phyloP scores from a whole-genome alignment of 257 asterid species.

The Handroanthus guayacan region DNA sequence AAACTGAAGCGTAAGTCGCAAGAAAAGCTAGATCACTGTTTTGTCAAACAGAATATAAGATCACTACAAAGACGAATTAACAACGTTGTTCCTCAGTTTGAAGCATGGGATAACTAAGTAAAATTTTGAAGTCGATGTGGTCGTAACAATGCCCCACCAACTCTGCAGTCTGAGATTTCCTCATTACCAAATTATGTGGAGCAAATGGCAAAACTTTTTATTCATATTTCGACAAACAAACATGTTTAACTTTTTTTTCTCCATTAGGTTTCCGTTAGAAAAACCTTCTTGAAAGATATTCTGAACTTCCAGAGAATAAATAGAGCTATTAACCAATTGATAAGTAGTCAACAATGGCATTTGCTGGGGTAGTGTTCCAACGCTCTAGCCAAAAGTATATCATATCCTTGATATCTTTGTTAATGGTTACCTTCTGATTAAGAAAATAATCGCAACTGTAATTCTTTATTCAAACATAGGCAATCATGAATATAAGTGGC shows the following conservation, averaged over 20 bases:
- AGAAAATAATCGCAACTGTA: background rate
- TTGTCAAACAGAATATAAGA: background rate
- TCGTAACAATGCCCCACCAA: background rate
- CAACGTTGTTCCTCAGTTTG: background rate
- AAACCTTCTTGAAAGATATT: background rate
- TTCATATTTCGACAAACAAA: background rate
- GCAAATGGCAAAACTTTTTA: background rate
- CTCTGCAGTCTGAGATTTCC: background rate
- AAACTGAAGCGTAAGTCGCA: background rate
- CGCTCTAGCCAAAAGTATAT: no score
- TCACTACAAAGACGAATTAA: background rate
- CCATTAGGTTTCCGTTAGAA: background rate
- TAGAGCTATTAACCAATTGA: background rate
- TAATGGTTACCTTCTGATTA: background rate
- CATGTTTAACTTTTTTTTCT: background rate
- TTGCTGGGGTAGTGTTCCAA: no score
- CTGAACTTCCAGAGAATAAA: background rate
- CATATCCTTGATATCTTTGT: background rate
- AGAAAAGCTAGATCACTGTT: background rate
- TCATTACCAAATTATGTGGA: background rate
- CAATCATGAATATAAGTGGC: background rate
- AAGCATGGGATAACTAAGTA: background rate
- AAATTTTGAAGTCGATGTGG: background rate
- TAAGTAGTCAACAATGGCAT: background rate
- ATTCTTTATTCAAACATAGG: no score